Evolutionary conservation across 176 grass and related monocot species (phyloP), one percentile per base, ranked within the genome.

Genomic region (Themeda triandra): DNA sequence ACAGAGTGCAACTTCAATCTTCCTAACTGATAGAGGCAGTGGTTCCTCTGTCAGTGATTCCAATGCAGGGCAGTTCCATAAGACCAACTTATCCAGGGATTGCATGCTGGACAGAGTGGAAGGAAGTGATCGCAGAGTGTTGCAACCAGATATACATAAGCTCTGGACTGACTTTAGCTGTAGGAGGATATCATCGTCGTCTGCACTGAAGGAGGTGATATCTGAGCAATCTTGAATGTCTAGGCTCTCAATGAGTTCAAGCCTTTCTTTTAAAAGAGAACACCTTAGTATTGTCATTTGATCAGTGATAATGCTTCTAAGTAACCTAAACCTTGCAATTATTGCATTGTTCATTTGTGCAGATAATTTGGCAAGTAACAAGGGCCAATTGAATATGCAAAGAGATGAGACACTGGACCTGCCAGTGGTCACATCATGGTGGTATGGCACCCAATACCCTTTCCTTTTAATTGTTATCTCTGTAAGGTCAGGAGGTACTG

Each of bases 391-490:
- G 51, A 84, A 92, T 71, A 84, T 81, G 85, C 87, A 87, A 66
- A 89, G 84, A 51, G 87, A 89, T 45, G 84, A 92, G 45, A 77
- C 69, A 30, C 41, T 51, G 39, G 63, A 87, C 19, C 58, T 76
- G 67, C 30, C 49, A 63, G 66, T 77, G 67, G 76, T 89, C 19
- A 67, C 53, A 66, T 89, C 80, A 73, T 87, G 66, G 32, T 87
- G 75, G 75, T 89, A 84, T 76, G 91, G 87, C 41, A 89, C 48
- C 83, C 84, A 92, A 53, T 89, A 89, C 36, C 91, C 87, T 63
- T 87, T 71, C 66, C 63, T 84, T 89, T 69, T 60, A 74, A 44
- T 37, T n/a, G 87, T 89, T 66, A 92, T 63, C 28, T 87, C 84
- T 32, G 87, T 84, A 69, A 92, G 73, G 48, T 59, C 79, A 54